Base-by-base conservation (phyloP, 1,139 yeast species). In the Kodamaea fungicola region DNA sequence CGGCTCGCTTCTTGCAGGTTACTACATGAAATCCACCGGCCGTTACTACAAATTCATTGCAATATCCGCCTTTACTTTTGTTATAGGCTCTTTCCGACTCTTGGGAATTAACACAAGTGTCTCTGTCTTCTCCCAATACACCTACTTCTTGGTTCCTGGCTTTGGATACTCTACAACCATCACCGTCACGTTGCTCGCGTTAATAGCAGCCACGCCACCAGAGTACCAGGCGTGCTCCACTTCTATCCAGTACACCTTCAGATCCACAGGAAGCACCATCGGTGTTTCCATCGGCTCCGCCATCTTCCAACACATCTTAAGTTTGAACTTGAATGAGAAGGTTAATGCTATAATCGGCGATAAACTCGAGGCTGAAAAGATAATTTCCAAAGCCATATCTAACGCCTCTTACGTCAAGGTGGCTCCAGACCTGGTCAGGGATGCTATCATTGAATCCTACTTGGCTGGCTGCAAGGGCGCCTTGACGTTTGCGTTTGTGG, bases 1-100 rank as follows among this genome's bases (percentile, higher is more conserved):
- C 33, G 94, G 94, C 1, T 82, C 90, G 0, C 64, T 84, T 21
- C 76, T 78, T 12, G 75, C 88, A 8, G 95, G 95, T 1, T 41
- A 69, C 33, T 80, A 80, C 57, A 83, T 85, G 86, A 78, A 71
- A 44, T 57, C 53, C 28, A 82, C 90, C 1, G 95, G 95, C 4
- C 73, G 69, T 35, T 85, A 85, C 61, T 78, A 76, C 57, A 57
- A 55, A 25, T 64, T 82, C 40, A 64, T 76, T 3, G 52, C 77
- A 0, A 10, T 57, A 2, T 62, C 78, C 9, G 76, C 83, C 2
- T 22, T 71, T 1, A 24, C 76, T 4, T 56, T 76, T 6, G 50
- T 76, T 1, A 31, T 69, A 7, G 89, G 89, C 3, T 59, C 67
- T 24, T 37, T 64, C 7, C 61, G 67, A 41, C 57, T 77, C 13